A percentile compares a stretch with the other conserved stretches of the same genome.
Evolutionary conservation across 2,329 filamentous ascomycete genomes (phyloP).

Genomic region (Alternaria ventricosa): DNA sequence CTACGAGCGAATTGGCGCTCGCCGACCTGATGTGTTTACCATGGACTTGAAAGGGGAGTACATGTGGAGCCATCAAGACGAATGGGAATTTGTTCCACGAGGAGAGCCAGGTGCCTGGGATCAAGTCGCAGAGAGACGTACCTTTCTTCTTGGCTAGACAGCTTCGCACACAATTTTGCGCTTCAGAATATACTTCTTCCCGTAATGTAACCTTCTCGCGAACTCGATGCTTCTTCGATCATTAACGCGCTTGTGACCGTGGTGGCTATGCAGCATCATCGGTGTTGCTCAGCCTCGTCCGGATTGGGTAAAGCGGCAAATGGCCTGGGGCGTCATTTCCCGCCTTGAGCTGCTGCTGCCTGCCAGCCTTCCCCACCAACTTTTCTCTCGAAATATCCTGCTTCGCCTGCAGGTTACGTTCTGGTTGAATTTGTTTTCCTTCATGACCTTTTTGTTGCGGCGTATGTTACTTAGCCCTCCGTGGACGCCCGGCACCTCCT

Average conservation of each 20-base stretch:
- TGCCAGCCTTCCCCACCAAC: not conserved
- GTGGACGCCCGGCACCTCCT: not conserved
- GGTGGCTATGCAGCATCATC: not conserved
- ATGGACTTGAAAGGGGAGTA: not conserved
- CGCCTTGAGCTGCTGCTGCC: not conserved
- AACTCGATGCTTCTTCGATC: not conserved
- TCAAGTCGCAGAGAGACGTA: not conserved
- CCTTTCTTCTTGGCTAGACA: not conserved
- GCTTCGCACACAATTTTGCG: not conserved
- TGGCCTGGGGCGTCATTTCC: not conserved
- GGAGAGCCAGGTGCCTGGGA: not conserved
- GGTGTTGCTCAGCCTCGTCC: not conserved
- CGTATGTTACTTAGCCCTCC: not conserved
- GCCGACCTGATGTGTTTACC: fast-evolving
- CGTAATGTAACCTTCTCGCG: not conserved
- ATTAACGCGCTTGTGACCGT: not conserved
- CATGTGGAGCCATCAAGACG: fast-evolving
- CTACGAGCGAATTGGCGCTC: not conserved
- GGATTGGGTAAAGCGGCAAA: not conserved
- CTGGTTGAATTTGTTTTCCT: too few relatives aligned
- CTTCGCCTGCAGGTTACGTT: not conserved
- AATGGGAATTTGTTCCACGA: not conserved
- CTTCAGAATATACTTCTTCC: not conserved
- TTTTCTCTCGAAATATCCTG: not conserved
- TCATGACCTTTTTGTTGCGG: too few relatives aligned